Evolutionary conservation across 768 basidiomycete species (phyloP), one percentile per base, ranked within the genome.

Genomic region (Mycena polygramma): DNA sequence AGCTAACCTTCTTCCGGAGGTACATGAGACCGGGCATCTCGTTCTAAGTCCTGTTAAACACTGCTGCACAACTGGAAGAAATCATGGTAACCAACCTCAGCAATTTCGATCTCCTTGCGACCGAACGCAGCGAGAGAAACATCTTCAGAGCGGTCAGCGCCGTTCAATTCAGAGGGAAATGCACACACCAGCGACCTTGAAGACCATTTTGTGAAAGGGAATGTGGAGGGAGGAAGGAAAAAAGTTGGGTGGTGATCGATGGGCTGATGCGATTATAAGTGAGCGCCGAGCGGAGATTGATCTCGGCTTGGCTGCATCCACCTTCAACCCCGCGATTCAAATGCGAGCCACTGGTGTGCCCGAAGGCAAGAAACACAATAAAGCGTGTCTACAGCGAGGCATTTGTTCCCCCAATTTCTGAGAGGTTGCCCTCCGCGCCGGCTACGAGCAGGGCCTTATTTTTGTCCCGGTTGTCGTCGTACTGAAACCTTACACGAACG

Each of bases 61-160:
- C 15, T n/a, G 48, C 49, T 63, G n/a, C 54, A 55, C 35, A 37
- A 67, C 35, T 54, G 58, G 17, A 1, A 43, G 17, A 70, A 68
- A 57, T 66, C 57, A 63, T 24, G 71, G 26, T 68, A 61, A 61
- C 48, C 22, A 9, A 97, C 97, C 92, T 99, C 97, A 73, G 97
- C 97, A 83, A 99, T 94, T 86, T 97, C 92, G 77, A 99, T 95
- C 87, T 99, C 97, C 87, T 99, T 99, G 87, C 97, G 96, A 83
- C 97, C 96, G 84, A 98, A 99, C 70, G 97, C 97, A 80, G 98
- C 98, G 80, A 99, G 94, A 77, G 97, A 99, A 78, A 97, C 86
- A 80, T 96, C 96, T 95, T 53, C 13, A 61, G 41, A 49, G 48
- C 19, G 39, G 41, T 67, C 35, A 77, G 72, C 69, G n/a, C 71